Evolutionary conservation across 345 rosid species (phyloP).

Genomic region (Physaria fendleri): DNA sequence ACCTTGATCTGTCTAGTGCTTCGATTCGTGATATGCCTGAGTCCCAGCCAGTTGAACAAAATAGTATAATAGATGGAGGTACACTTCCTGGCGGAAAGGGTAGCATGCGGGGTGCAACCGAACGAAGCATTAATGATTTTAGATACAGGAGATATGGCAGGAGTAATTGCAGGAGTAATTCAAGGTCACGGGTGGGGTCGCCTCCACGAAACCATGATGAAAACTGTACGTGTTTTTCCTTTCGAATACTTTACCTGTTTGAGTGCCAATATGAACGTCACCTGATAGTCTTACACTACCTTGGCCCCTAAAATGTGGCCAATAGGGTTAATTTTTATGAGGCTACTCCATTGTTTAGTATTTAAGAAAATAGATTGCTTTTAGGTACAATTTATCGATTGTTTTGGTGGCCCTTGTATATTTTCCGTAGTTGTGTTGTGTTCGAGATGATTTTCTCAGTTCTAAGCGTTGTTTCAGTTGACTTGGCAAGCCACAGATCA

Average conservation of each 20-base stretch:
- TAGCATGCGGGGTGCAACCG: conserved; percentile 43
- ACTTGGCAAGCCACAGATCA: conserved; percentile 43
- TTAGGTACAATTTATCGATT: not conserved
- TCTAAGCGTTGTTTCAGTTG: too few relatives aligned
- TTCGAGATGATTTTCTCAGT: too few relatives aligned
- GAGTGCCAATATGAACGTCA: not conserved
- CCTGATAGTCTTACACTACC: not conserved
- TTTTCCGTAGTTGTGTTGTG: not conserved
- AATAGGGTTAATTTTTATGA: not conserved
- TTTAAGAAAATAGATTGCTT: not conserved
- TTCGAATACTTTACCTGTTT: not conserved
- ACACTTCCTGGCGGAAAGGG: conserved; percentile 36
- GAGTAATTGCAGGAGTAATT: too few relatives aligned
- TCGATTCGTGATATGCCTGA: conserved; percentile 37
- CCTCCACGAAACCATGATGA: conserved; percentile 48
- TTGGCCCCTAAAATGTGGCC: not conserved
- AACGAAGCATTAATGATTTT: conserved; percentile 49
- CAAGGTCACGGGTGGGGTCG: conserved; percentile 42
- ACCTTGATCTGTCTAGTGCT: conserved; percentile 48
- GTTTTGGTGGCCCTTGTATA: not conserved
- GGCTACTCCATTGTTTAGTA: too few relatives aligned
- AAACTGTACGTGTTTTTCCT: conserved; percentile 49
- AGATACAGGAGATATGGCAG: conserved; percentile 39
- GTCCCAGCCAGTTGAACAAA: conserved; percentile 38
- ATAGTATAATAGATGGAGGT: conserved; percentile 38